Evolutionary conservation across 257 asterid genomes (phyloP).

Genomic region (Nicotiana otophora): DNA sequence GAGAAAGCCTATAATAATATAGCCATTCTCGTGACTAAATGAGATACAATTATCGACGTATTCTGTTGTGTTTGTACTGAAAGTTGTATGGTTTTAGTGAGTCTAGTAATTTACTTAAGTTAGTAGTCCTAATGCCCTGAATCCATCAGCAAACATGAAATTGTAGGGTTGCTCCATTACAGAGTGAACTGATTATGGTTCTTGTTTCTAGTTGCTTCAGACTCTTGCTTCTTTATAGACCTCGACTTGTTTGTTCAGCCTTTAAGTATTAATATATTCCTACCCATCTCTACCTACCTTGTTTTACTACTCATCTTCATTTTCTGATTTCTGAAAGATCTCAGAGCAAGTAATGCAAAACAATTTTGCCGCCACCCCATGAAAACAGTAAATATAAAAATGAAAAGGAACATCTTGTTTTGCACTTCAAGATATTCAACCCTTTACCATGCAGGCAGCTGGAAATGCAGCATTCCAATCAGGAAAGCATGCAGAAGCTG

Average conservation of each 20-base stretch:
- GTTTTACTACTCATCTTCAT: conserved; percentile 3
- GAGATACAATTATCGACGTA: neutral
- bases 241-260: neutral
- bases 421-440: neutral
- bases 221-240: neutral
- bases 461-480: conserved; percentile 94
- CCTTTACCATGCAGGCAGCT: conserved; percentile 46
- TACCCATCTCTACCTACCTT: neutral
- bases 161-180: neutral
- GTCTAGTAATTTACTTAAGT: neutral
- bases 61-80: neutral
- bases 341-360: neutral
- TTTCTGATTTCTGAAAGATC: conserved; percentile 4
- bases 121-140: neutral
- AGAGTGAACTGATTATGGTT: neutral
- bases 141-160: neutral
- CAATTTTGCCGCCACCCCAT: neutral
- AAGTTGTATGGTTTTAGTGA: neutral
- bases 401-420: neutral
- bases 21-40: neutral
- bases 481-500: conserved; percentile 74
- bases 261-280: neutral
- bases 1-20: neutral
- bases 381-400: neutral
- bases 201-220: conserved; percentile 10